These are phyloP conservation scores for Debaryomyces castellii DNA, from an alignment of 805 yeast genomes.

Conservation along the genomic window DNA sequence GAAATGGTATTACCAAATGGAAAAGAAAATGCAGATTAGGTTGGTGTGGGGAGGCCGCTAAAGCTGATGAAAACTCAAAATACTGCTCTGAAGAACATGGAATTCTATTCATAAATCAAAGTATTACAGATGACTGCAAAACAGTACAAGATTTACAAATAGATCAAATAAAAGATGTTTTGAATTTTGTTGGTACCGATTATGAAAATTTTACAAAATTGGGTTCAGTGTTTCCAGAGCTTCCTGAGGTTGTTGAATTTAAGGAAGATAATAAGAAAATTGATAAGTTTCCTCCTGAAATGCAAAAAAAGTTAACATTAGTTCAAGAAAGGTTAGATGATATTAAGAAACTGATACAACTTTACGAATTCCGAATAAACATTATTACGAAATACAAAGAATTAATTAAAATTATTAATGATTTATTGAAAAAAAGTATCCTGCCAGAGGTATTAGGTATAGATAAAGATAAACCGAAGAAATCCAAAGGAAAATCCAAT, in stretches of 20 bases:
- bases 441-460: constrained; percentile 8
- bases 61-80: constrained; percentile 48
- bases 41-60: constrained; percentile 57
- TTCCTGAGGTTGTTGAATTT: constrained; percentile 29
- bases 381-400: constrained; percentile 35
- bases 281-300: constrained; percentile 16
- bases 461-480: constrained; percentile 15
- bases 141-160: constrained; percentile 14
- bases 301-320: constrained; percentile 16
- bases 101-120: constrained; percentile 32
- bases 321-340: constrained; percentile 16
- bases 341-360: constrained; percentile 11
- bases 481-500: constrained; percentile 17
- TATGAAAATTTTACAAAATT: constrained; percentile 22
- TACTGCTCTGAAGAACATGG: constrained; percentile 82
- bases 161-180: constrained; percentile 22
- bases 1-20: constrained; percentile 59
- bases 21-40: constrained; percentile 69
- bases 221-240: constrained; percentile 44
- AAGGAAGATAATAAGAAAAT: constrained; percentile 11
- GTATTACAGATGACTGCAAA: constrained; percentile 15
- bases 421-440: constrained; percentile 18
- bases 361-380: constrained; percentile 13
- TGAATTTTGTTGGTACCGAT: constrained; percentile 18
- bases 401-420: constrained; percentile 36